phyloP scores from a whole-genome alignment of 1,284 basidiomycete genomes.

The Blastosporella zonata region DNA sequence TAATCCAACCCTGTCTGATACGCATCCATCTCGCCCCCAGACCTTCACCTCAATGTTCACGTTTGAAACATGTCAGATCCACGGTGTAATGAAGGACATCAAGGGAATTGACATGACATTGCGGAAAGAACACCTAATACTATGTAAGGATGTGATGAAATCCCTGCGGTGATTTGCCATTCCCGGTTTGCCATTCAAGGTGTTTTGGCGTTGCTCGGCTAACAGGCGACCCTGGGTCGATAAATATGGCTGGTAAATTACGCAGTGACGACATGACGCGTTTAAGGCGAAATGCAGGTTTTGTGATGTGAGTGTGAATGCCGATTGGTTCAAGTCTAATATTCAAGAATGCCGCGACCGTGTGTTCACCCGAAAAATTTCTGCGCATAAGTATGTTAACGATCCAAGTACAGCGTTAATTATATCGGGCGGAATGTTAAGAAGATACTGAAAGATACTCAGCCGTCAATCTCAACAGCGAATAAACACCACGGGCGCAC shows the following conservation, averaged over 20 bases:
- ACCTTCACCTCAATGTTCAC: no score
- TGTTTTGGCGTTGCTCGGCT: background rate
- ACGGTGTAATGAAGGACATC: no score
- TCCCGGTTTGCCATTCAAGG: background rate
- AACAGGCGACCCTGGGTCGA: background rate
- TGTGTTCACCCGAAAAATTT: background rate
- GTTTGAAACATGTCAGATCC: no score
- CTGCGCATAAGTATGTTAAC: background rate
- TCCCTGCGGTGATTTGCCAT: background rate
- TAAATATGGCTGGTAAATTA: background rate
- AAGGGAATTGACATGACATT: no score
- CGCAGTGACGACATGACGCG: background rate
- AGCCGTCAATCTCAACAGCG: slow-evolving; percentile 6
- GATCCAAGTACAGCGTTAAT: background rate
- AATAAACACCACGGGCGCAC: slow-evolving; percentile 24
- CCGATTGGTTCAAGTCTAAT: background rate
- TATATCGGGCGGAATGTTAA: background rate
- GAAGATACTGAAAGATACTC: background rate
- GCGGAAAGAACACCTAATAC: no score
- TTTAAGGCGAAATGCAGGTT: background rate
- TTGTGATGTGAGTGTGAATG: background rate
- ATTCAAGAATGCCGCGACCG: background rate
- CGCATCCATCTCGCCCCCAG: background rate
- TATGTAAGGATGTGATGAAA: no score
- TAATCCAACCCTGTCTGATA: background rate